Base-by-base conservation (phyloP, 2,329 filamentous ascomycete genomes). In the Grosmannia clavigera region DNA sequence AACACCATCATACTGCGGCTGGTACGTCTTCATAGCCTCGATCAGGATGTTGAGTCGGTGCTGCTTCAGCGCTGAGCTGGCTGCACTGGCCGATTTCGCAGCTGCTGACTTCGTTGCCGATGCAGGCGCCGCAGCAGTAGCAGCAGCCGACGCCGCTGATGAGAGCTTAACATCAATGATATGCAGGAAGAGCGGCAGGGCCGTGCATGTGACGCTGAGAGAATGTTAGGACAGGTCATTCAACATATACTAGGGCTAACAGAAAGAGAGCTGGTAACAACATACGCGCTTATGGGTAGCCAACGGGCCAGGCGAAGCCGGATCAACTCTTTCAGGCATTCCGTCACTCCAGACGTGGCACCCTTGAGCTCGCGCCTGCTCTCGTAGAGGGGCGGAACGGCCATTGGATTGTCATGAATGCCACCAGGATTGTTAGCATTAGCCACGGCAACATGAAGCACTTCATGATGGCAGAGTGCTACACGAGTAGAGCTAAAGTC, bases 1-100 rank as follows among this genome's bases (percentile, higher is more conserved):
- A n/a, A 65, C 62, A 12, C 61, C 62, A 43, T 64, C 64, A 46
- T 64, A 65, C 53, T 65, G 64, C 10, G 64, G 64, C 55, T 65
- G 64, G 61, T 65, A 65, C 22, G 64, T 63, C 55, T 64, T 65
- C 62, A 65, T 65, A 43, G 64, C 64, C 55, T 65, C 62, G 29
- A 65, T 64, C 5, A 65, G 57, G 6, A 65, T 62, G 58, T 64
- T 62, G 58, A 65, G 63, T 10, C 73, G 72, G 58, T 75, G 73
- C 62, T 76, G 74, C 62, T 76, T 77, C 4, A 74, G 66, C 3
- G 70, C 71, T 0, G 71, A 67, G 22, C 72, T 70, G 14, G 70
- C 54, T 3, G 52, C 5, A 27, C 9, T 22, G 6, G 40, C 11
- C 5, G 53, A 19, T 43, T 22, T 38, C 5, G 19, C 10, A 12